phyloP scores from a whole-genome alignment of 148 eudicot species.

The Silene uniflora region DNA sequence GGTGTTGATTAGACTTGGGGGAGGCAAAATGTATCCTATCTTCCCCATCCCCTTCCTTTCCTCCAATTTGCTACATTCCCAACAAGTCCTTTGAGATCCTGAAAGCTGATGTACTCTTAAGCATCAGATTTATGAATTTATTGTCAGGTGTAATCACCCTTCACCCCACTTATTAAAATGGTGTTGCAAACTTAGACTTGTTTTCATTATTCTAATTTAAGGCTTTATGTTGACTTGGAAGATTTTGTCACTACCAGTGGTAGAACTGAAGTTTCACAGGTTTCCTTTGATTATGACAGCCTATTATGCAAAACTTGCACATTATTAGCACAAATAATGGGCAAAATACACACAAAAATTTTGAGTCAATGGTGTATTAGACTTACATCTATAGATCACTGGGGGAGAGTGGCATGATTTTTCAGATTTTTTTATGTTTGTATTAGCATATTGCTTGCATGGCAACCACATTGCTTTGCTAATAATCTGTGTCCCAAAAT shows the following conservation, averaged over 20 bases:
- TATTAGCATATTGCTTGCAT: neutral
- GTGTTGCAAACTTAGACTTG: neutral
- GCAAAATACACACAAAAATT: neutral
- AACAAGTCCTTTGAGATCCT: too few species aligned
- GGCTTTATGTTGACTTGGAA: neutral
- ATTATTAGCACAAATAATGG: neutral
- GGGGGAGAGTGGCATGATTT: neutral
- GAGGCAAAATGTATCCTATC: neutral
- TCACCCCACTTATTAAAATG: neutral
- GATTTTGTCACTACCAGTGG: neutral
- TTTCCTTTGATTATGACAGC: neutral
- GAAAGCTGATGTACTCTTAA: too few species aligned
- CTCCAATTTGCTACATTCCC: too few species aligned
- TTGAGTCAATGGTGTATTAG: neutral
- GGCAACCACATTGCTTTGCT: neutral
- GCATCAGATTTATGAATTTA: too few species aligned
- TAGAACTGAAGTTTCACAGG: neutral
- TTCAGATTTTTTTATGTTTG: neutral
- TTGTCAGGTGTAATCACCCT: neutral
- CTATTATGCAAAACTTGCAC: neutral
- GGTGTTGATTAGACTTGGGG: neutral
- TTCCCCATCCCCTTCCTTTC: neutral
- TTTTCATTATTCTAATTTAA: neutral
- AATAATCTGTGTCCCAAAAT: neutral
- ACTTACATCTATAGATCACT: too few species aligned